phyloP scores from a whole-genome alignment of 2,329 filamentous ascomycete genomes.

The Ustilaginoidea virens region DNA sequence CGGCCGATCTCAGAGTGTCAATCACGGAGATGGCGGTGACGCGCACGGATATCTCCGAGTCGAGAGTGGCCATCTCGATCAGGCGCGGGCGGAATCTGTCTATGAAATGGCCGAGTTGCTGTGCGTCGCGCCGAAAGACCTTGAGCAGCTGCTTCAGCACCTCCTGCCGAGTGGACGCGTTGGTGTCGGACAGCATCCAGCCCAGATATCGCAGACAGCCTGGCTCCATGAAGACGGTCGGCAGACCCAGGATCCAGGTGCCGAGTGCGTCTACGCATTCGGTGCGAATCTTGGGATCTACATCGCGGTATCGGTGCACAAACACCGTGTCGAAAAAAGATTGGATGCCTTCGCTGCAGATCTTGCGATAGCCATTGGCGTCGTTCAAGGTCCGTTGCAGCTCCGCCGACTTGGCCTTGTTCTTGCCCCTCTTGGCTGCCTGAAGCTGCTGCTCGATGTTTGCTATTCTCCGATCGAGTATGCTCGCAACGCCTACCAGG shows the following conservation, averaged over 20 bases:
- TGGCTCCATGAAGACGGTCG: constrained; percentile 80
- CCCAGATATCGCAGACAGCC: constrained; percentile 85
- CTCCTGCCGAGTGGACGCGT: constrained; percentile 61
- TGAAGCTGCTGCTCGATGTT: constrained; percentile 68
- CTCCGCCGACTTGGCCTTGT: constrained; percentile 62
- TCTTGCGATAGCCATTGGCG: constrained; percentile 52
- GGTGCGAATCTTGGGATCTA: constrained; percentile 75
- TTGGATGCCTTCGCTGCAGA: constrained; percentile 56
- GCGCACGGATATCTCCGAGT: constrained; percentile 68
- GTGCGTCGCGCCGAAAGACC: constrained; percentile 67
- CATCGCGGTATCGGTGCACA: constrained; percentile 87
- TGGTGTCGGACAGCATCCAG: constrained; percentile 82
- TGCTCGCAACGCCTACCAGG: constrained; percentile 57
- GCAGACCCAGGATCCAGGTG: constrained; percentile 73
- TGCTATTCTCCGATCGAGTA: constrained; percentile 56
- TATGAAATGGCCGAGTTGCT: constrained; percentile 79
- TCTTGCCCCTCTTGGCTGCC: constrained; percentile 54
- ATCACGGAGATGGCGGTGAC: constrained; percentile 69
- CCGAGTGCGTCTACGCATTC: constrained; percentile 82
- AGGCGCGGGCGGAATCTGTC: constrained; percentile 78
- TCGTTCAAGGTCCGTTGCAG: constrained; percentile 59
- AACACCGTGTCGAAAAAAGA: constrained; percentile 89
- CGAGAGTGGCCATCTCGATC: constrained; percentile 82
- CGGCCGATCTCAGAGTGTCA: constrained; percentile 66
- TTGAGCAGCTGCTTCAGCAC: constrained; percentile 69